These are phyloP conservation scores for Verruconis gallopava DNA, from an alignment of 2,329 filamentous ascomycete genomes.

Conservation along the genomic window DNA sequence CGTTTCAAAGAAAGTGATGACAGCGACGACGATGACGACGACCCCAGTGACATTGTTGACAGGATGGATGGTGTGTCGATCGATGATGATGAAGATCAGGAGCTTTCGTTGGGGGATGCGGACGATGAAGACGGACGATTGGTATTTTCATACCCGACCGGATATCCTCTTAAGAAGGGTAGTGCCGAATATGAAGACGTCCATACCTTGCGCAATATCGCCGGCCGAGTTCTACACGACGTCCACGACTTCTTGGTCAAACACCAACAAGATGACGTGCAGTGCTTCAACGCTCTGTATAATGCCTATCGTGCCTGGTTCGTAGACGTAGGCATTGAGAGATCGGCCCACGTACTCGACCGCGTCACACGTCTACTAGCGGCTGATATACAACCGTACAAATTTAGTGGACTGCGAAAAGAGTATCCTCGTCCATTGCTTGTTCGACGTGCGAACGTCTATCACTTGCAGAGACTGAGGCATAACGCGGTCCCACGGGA, in stretches of 20 bases:
- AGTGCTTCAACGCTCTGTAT: slow-evolving; percentile 87
- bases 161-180: slow-evolving; percentile 59
- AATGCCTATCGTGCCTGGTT: slow-evolving; percentile 93
- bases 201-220: slow-evolving; percentile 65
- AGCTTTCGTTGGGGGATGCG: slow-evolving; percentile 42
- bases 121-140: slow-evolving; percentile 75
- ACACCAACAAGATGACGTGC: slow-evolving; percentile 88
- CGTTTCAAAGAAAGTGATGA: slow-evolving; percentile 18
- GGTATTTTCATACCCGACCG: slow-evolving; percentile 77
- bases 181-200: slow-evolving; percentile 59
- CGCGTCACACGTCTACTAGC: slow-evolving; percentile 72
- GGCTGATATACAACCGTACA: slow-evolving; percentile 82
- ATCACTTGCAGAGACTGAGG: slow-evolving; percentile 84
- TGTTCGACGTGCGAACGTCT: slow-evolving; percentile 83
- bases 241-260: slow-evolving; percentile 73
- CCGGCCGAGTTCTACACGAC: slow-evolving; percentile 67
- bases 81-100: slow-evolving; percentile 31
- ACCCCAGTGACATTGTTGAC: slow-evolving; percentile 31
- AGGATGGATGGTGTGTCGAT: slow-evolving; percentile 13
- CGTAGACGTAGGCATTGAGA: slow-evolving; percentile 90
- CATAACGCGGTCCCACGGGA: slow-evolving; percentile 83
- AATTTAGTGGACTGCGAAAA: slow-evolving; percentile 84
- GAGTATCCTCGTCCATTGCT: slow-evolving; percentile 86
- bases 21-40: slow-evolving; percentile 23
- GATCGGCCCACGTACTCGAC: slow-evolving; percentile 86